Percentiles rank a stretch among this genome's conserved stretches.
Conservation (phyloP, 129 eudicot species). For the Centaurea solstitialis region DNA sequence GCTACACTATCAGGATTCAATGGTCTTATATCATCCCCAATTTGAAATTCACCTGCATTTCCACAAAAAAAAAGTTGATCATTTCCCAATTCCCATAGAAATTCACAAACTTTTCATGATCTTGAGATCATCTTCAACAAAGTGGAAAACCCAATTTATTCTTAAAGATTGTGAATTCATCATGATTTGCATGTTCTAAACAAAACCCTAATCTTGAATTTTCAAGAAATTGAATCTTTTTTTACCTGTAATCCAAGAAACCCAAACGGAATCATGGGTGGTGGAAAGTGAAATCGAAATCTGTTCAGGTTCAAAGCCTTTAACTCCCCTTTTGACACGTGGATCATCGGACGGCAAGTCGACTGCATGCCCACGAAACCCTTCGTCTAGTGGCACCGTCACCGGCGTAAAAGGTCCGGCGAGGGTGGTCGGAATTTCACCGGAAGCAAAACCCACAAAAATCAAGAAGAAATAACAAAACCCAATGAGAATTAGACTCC, state of each 20-base stretch:
- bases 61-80: background rate
- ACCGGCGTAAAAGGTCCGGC: slow-evolving; percentile 87
- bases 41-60: slow-evolving; percentile 89
- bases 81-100: background rate
- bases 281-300: slow-evolving; percentile 76
- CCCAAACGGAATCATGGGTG: slow-evolving; percentile 74
- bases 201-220: slow-evolving; percentile 12
- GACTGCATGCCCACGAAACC: slow-evolving; percentile 77
- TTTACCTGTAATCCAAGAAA: slow-evolving; percentile 94
- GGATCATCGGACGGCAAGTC: slow-evolving; percentile 84
- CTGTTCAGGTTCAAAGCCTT: slow-evolving; percentile 83
- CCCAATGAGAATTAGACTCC: background rate
- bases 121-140: background rate
- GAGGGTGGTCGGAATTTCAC: slow-evolving; percentile 66
- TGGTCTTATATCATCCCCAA: slow-evolving; percentile 74
- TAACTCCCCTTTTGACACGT: slow-evolving; percentile 55
- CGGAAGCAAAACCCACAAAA: slow-evolving; percentile 20
- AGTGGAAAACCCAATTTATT: background rate
- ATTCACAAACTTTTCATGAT: background rate
- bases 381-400: slow-evolving; percentile 67
- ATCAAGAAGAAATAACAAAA: slow-evolving; percentile 9
- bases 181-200: background rate
- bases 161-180: background rate
- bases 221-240: background rate
- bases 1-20: slow-evolving; percentile 64